Conservation (phyloP, 2,329 filamentous ascomycete species). For the Pseudofabraea citricarpa region DNA sequence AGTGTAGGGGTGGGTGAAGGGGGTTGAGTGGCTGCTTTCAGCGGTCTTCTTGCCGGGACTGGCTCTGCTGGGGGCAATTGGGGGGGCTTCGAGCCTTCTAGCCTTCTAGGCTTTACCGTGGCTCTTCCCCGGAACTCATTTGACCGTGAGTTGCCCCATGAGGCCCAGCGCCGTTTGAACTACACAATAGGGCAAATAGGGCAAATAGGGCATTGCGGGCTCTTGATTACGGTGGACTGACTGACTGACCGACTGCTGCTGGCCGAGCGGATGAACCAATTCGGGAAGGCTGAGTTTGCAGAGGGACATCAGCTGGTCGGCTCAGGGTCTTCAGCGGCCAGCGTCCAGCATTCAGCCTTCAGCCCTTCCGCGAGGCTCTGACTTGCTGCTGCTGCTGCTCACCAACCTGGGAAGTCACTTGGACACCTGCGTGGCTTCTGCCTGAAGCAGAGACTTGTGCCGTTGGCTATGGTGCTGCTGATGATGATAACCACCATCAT, state of each 20-base stretch:
- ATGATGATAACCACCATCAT: too few species aligned
- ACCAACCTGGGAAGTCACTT: too few species aligned
- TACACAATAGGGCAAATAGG: not conserved
- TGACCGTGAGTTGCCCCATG: conserved; percentile 1
- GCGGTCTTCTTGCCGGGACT: not conserved
- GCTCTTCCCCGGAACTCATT: conserved; percentile 6
- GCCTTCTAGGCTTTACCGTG: not conserved
- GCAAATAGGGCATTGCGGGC: not conserved
- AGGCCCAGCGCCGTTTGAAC: not conserved
- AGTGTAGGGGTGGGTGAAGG: not conserved
- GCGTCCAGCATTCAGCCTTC: too few species aligned
- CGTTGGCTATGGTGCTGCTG: too few species aligned
- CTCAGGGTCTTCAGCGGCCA: conserved; percentile 5
- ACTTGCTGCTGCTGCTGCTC: not conserved
- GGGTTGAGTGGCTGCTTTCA: conserved; percentile 1
- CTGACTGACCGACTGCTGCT: not conserved
- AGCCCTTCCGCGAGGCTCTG: too few species aligned
- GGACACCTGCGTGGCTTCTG: too few species aligned
- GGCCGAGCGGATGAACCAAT: not conserved
- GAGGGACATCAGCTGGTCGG: conserved; percentile 9
- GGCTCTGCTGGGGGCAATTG: not conserved
- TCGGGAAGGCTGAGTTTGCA: conserved; percentile 3
- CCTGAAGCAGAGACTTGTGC: too few species aligned
- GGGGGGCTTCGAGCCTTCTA: too few species aligned
- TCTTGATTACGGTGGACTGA: not conserved